A percentile compares a stretch with the other conserved stretches of the same genome.
phyloP scores from a whole-genome alignment of 495 filamentous ascomycete species.

The Jackrogersella minutella region DNA sequence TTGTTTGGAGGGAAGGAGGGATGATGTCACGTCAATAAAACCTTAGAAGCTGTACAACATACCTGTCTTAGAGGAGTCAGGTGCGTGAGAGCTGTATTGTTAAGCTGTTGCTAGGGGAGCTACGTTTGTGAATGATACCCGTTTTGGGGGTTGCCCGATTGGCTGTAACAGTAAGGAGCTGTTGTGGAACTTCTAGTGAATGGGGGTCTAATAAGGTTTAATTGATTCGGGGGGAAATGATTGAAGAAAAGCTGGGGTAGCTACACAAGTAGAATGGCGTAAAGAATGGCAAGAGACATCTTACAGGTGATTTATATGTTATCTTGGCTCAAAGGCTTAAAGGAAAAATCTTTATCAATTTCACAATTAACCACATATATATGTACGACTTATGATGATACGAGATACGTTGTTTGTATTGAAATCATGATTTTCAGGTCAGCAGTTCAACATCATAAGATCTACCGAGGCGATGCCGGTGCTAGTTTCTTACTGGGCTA shows the following conservation, averaged over 20 bases:
- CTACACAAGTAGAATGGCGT: neutral
- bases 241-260: constrained; percentile 15
- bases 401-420: no score
- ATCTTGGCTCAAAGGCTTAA: no score
- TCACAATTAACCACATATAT: no score
- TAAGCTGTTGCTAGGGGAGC: constrained; percentile 16
- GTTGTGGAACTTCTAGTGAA: constrained; percentile 4
- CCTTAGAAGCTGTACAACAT: neutral
- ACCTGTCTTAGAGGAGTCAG: no score
- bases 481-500: neutral
- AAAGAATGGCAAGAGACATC: neutral
- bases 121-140: neutral
- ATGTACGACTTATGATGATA: no score
- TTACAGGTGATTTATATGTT: no score
- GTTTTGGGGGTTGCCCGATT: neutral
- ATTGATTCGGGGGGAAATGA: no score
- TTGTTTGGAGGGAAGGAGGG: neutral
- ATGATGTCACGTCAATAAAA: constrained; percentile 24
- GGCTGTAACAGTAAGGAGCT: neutral
- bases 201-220: neutral
- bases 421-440: constrained; percentile 4
- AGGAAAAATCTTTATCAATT: no score
- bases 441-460: constrained; percentile 33
- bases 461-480: constrained; percentile 25
- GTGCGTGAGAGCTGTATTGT: constrained; percentile 22